A percentile compares a stretch with the other conserved stretches of the same genome.
These are phyloP conservation scores for Calonectria montana DNA, from an alignment of 2,329 filamentous ascomycete species.

Conservation along the genomic window DNA sequence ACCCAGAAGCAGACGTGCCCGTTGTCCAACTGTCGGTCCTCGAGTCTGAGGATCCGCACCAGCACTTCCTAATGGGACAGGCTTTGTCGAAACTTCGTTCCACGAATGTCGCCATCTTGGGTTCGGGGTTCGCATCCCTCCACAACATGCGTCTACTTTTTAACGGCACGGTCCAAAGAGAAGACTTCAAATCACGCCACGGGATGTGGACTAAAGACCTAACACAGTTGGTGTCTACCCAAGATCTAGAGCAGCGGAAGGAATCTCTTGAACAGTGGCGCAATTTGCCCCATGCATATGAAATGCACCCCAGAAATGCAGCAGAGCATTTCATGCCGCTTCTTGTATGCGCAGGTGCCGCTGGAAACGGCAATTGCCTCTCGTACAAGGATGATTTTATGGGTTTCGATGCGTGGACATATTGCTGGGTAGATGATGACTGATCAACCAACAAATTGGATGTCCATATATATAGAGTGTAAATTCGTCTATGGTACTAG, in stretches of 20 bases:
- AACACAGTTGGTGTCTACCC: not conserved
- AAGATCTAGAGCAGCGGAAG: not conserved
- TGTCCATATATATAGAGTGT: too few relatives aligned
- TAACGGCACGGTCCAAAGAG: not conserved
- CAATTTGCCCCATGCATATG: not conserved
- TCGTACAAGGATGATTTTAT: not conserved
- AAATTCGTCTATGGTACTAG: too few relatives aligned
- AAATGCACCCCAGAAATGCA: not conserved
- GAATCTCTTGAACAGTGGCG: not conserved
- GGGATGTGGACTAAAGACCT: not conserved
- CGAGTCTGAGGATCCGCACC: not conserved
- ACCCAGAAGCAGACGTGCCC: not conserved
- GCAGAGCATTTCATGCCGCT: not conserved
- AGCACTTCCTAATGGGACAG: not conserved
- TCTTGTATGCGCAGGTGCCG: not conserved
- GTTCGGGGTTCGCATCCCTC: not conserved
- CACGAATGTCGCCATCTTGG: not conserved
- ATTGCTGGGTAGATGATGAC: not conserved
- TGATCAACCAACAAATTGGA: not conserved
- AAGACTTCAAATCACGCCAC: not conserved
- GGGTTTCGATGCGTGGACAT: not conserved
- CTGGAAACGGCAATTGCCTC: not conserved
- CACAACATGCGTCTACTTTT: not conserved
- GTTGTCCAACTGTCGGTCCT: not conserved
- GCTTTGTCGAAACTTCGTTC: not conserved